Evolutionary conservation across 208 protist species (phyloP).

Genomic region (Trypanosomatidae sp.): DNA sequence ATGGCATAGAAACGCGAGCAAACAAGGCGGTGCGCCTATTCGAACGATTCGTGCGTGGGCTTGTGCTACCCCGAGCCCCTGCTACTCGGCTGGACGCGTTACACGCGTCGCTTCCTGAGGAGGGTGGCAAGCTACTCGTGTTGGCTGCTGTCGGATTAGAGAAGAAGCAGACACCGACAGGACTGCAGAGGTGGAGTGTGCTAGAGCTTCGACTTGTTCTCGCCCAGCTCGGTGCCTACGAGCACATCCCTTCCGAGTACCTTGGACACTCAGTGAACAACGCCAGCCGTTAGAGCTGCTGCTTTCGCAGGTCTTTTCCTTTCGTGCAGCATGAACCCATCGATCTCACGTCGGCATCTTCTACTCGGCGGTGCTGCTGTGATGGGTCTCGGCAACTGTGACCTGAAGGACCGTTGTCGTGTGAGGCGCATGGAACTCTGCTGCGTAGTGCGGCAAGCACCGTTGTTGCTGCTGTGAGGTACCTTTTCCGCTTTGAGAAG

Average conservation of each 20-base stretch:
- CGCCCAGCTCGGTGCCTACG: slow-evolving; percentile 45
- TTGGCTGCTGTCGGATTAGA: slow-evolving; percentile 25
- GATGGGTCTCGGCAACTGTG: not conserved
- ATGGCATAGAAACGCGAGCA: not conserved
- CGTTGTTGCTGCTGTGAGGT: not conserved
- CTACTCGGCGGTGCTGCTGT: not conserved
- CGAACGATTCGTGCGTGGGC: slow-evolving; percentile 37
- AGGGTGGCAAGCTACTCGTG: slow-evolving; percentile 37
- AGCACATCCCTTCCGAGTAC: slow-evolving; percentile 20
- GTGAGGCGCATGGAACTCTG: not conserved
- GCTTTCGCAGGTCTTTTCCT: not conserved
- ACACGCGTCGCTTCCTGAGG: slow-evolving; percentile 27
- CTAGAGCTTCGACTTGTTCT: slow-evolving; percentile 58
- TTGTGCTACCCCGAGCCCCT: slow-evolving; percentile 33
- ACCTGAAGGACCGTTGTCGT: not conserved
- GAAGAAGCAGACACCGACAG: slow-evolving; percentile 33
- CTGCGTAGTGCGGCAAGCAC: not conserved
- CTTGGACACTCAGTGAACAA: slow-evolving; percentile 2
- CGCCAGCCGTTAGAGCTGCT: not conserved
- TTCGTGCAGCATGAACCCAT: not conserved
- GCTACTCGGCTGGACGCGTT: slow-evolving; percentile 34
- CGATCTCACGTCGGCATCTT: not conserved
- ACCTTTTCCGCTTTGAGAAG: no score
- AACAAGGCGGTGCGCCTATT: slow-evolving; percentile 35
- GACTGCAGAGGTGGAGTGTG: slow-evolving; percentile 64